phyloP scores from a whole-genome alignment of 495 filamentous ascomycete species.

The Stereocaulon alpinum region DNA sequence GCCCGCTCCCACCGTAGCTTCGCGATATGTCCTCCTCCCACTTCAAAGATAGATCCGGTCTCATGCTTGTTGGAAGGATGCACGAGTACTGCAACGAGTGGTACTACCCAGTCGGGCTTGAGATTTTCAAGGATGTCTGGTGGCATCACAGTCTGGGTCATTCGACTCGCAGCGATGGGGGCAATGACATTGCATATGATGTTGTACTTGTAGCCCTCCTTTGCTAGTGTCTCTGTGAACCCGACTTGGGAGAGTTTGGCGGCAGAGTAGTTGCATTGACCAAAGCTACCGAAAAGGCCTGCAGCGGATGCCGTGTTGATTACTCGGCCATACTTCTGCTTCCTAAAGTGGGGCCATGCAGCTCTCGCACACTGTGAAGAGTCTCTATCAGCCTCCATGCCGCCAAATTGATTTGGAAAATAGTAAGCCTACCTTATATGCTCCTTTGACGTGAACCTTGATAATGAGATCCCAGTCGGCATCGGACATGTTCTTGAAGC shows the following conservation, averaged over 20 bases:
- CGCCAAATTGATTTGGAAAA: neutral
- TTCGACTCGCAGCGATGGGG: slow-evolving; percentile 88
- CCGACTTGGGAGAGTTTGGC: slow-evolving; percentile 94
- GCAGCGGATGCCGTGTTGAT: slow-evolving; percentile 96
- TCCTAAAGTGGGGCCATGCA: slow-evolving; percentile 95
- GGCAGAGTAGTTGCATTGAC: slow-evolving; percentile 94
- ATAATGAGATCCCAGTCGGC: slow-evolving; percentile 93
- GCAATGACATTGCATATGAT: slow-evolving; percentile 94
- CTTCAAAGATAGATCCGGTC: slow-evolving; percentile 85
- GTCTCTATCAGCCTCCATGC: neutral
- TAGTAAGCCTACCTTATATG: slow-evolving; percentile 62
- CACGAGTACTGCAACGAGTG: slow-evolving; percentile 78
- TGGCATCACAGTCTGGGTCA: slow-evolving; percentile 98
- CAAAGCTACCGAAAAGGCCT: slow-evolving; percentile 91
- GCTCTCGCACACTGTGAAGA: slow-evolving; percentile 65
- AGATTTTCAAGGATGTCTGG: slow-evolving; percentile 80
- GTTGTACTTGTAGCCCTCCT: slow-evolving; percentile 97
- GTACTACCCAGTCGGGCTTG: slow-evolving; percentile 93
- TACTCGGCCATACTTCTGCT: slow-evolving; percentile 93
- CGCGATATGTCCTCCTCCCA: slow-evolving; percentile 83
- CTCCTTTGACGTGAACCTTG: slow-evolving; percentile 85
- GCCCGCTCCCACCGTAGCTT: slow-evolving; percentile 95
- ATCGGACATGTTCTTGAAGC: slow-evolving; percentile 99
- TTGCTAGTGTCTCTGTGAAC: slow-evolving; percentile 96
- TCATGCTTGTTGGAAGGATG: slow-evolving; percentile 82